A percentile compares a stretch with the other conserved stretches of the same genome.
Conservation (phyloP, 306 rosid species). For the Echinosophora koreensis region DNA sequence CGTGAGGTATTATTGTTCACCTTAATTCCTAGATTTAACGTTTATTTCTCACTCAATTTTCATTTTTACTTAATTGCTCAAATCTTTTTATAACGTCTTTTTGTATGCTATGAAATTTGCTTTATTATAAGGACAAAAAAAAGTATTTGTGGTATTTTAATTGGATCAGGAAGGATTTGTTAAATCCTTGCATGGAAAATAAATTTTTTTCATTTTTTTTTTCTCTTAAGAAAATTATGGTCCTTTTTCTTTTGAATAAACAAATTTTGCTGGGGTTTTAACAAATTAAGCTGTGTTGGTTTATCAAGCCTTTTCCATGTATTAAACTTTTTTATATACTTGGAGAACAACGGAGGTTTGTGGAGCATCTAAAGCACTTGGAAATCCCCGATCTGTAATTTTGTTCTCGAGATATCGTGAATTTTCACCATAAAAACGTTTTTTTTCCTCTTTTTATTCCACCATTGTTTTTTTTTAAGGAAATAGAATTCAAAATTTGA, state of each 20-base stretch:
- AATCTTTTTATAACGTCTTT: too few relatives aligned
- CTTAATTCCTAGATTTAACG: constrained; percentile 3
- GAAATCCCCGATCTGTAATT: constrained; percentile 53
- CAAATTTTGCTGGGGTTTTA: not conserved
- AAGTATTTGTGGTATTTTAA: constrained; percentile 1
- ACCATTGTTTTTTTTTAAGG: not conserved
- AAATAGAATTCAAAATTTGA: constrained; percentile 46
- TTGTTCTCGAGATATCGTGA: constrained; percentile 1
- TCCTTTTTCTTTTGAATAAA: not conserved
- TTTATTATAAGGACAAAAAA: not conserved
- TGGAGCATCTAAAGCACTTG: constrained; percentile 32
- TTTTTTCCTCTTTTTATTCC: constrained; percentile 23
- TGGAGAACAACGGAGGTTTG: constrained; percentile 29
- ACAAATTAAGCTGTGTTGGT: not conserved
- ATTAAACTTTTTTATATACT: not conserved
- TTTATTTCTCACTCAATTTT: not conserved
- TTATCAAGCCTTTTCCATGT: not conserved
- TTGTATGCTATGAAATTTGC: too few relatives aligned
- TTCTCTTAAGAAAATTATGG: not conserved
- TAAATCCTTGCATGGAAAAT: constrained; percentile 36
- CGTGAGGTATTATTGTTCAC: constrained; percentile 69
- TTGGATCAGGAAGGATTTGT: not conserved
- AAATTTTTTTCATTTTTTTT: not conserved
- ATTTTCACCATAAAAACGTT: constrained; percentile 38
- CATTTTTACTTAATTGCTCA: not conserved